Evolutionary conservation across 352 stramenopile genomes (phyloP).

Genomic region (Phytophthora capsici): DNA sequence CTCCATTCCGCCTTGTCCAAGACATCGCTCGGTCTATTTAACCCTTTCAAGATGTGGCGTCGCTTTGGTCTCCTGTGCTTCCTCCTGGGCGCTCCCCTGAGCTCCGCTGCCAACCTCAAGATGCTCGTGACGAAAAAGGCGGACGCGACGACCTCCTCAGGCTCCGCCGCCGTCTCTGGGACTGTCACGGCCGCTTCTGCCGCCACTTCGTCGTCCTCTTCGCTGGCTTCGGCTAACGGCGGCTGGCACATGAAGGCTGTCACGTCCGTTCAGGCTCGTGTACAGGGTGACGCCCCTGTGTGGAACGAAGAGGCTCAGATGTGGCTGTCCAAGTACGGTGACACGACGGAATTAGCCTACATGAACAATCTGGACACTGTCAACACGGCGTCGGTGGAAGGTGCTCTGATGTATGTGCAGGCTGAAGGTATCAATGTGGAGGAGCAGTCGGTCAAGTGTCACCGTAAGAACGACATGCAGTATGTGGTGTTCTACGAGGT

Average conservation of each 20-base stretch:
- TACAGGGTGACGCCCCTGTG: constrained; percentile 54
- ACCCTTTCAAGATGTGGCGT: constrained; percentile 1
- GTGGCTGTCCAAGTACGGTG: constrained; percentile 51
- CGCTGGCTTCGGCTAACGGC: constrained; percentile 7
- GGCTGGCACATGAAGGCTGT: constrained; percentile 42
- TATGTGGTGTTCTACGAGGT: constrained; percentile 73
- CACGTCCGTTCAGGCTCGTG: constrained; percentile 52
- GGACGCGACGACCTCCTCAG: background rate
- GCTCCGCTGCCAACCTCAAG: constrained; percentile 8
- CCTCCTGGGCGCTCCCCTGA: constrained; percentile 5
- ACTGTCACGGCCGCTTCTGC: constrained; percentile 14
- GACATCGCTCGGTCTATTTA: constrained; percentile 8
- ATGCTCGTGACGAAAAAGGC: constrained; percentile 14
- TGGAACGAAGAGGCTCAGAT: constrained; percentile 41
- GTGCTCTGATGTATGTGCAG: constrained; percentile 72
- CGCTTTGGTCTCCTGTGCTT: constrained; percentile 17
- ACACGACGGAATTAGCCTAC: constrained; percentile 47
- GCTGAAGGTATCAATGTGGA: constrained; percentile 67
- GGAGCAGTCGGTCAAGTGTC: constrained; percentile 46
- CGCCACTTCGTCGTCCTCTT: constrained; percentile 1
- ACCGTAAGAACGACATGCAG: constrained; percentile 69
- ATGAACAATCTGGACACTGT: constrained; percentile 59
- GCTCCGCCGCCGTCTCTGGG: background rate
- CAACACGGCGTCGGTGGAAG: constrained; percentile 63
- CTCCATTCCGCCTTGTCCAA: constrained; percentile 12